A percentile compares a stretch with the other conserved stretches of the same genome.
Conservation (phyloP, 192 early-diverging fungal species). For the Allomyces arbusculus region DNA sequence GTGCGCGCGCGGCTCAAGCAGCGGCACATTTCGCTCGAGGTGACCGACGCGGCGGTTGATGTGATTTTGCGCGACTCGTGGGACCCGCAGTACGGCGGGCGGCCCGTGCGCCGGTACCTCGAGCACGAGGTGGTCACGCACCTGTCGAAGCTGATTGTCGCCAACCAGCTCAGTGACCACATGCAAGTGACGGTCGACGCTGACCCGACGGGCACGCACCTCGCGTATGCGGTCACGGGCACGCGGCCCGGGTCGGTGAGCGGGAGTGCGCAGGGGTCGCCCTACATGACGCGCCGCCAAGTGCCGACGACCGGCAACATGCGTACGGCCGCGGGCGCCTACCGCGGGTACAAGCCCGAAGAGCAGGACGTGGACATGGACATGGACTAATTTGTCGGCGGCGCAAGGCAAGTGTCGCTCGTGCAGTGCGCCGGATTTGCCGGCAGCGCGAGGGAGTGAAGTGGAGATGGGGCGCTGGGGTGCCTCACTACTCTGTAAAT, state of each 20-base stretch:
- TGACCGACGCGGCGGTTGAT: slow-evolving; percentile 49
- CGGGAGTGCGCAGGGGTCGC: background rate
- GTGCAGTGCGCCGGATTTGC: no score
- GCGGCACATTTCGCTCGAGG: slow-evolving; percentile 45
- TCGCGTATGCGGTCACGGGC: background rate
- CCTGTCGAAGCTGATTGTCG: slow-evolving; percentile 46
- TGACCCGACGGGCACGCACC: background rate
- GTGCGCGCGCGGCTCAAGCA: slow-evolving; percentile 49
- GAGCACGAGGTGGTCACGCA: slow-evolving; percentile 70
- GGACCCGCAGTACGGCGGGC: slow-evolving; percentile 84
- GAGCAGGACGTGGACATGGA: background rate
- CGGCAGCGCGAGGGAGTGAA: no score
- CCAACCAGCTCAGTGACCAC: slow-evolving; percentile 37
- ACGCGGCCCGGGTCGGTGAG: background rate
- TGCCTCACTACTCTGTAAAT: no score
- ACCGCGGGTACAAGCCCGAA: background rate
- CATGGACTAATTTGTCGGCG: background rate
- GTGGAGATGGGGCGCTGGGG: no score
- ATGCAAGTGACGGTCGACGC: slow-evolving; percentile 22
- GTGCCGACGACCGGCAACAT: background rate
- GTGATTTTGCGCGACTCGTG: slow-evolving; percentile 61
- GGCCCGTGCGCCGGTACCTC: slow-evolving; percentile 75
- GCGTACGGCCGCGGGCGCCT: background rate
- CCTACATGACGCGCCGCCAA: background rate
- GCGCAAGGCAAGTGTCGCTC: no score